Evolutionary conservation across 148 eudicot species (phyloP).

Genomic region (Hydrangea macrophylla): DNA sequence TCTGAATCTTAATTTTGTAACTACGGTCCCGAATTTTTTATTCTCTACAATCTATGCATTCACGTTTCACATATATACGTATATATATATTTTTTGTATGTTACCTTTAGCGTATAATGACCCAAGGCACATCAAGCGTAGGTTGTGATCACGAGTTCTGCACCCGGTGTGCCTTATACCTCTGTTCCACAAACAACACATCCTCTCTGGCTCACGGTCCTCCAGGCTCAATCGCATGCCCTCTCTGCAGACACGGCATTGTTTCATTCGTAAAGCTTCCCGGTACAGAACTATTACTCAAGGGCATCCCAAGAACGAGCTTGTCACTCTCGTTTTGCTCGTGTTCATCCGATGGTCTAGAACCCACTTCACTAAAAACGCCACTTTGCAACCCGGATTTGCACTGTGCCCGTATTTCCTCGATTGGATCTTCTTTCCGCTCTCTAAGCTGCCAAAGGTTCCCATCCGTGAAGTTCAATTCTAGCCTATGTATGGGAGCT

Average conservation of each 20-base stretch:
- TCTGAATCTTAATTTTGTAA: too few relatives aligned
- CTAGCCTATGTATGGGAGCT: slow-evolving; percentile 53
- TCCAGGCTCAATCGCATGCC: slow-evolving; percentile 81
- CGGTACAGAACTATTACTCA: slow-evolving; percentile 32
- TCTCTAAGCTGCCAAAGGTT: slow-evolving; percentile 61
- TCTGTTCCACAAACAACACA: slow-evolving; percentile 62
- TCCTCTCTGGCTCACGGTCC: slow-evolving; percentile 47
- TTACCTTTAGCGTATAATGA: background rate
- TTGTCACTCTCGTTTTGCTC: slow-evolving; percentile 62
- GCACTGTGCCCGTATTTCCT: slow-evolving; percentile 28
- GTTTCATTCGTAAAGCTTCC: slow-evolving; percentile 69
- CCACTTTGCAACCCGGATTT: slow-evolving; percentile 54
- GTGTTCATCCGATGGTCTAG: slow-evolving; percentile 41
- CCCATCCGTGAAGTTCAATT: slow-evolving; percentile 40
- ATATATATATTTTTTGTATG: too few relatives aligned
- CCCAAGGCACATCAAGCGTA: slow-evolving; percentile 12
- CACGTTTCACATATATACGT: background rate
- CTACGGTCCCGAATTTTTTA: background rate
- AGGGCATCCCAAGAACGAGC: slow-evolving; percentile 48
- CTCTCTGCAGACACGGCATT: slow-evolving; percentile 79
- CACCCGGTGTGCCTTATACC: slow-evolving; percentile 80
- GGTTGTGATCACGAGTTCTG: slow-evolving; percentile 95
- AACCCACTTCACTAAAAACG: slow-evolving; percentile 26
- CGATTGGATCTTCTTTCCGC: slow-evolving; percentile 46
- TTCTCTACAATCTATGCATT: background rate